Percentiles rank a stretch among this genome's conserved stretches.
phyloP scores from a whole-genome alignment of 208 protist species.

The Acanthamoeba lenticulata region DNA sequence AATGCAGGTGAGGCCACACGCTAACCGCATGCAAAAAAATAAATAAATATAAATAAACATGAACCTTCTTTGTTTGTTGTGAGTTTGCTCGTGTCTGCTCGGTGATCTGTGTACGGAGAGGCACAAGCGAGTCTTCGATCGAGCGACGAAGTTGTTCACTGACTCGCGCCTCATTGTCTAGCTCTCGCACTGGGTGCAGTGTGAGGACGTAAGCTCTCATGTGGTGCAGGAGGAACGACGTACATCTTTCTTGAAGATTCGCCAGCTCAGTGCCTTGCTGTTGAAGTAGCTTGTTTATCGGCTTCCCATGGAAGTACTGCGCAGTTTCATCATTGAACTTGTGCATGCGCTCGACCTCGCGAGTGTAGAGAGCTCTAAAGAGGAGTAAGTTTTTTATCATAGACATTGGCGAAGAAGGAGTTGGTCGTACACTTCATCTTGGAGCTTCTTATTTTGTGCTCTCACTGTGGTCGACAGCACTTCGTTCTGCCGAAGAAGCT shows the following conservation, averaged over 20 bases:
- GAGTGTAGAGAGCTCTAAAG: background rate
- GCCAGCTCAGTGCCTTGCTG: background rate
- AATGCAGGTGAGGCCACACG: background rate
- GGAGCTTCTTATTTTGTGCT: background rate
- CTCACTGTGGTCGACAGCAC: background rate
- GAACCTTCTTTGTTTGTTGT: background rate
- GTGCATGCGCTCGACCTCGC: background rate
- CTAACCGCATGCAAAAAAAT: too few relatives aligned
- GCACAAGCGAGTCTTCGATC: background rate
- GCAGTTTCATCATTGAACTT: background rate
- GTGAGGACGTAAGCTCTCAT: background rate
- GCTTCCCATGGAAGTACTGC: background rate
- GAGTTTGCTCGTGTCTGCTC: background rate
- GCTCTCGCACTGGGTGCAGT: background rate
- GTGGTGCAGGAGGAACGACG: background rate
- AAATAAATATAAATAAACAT: too few relatives aligned
- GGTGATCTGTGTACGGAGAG: background rate
- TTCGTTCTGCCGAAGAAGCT: background rate
- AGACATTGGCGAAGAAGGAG: background rate
- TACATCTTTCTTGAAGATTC: background rate
- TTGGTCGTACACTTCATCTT: background rate
- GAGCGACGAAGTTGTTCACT: background rate
- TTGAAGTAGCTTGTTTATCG: background rate
- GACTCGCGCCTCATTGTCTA: background rate
- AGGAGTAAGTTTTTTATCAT: background rate